Conservation (phyloP, 257 asterid genomes). For the Fraxinus excelsior region DNA sequence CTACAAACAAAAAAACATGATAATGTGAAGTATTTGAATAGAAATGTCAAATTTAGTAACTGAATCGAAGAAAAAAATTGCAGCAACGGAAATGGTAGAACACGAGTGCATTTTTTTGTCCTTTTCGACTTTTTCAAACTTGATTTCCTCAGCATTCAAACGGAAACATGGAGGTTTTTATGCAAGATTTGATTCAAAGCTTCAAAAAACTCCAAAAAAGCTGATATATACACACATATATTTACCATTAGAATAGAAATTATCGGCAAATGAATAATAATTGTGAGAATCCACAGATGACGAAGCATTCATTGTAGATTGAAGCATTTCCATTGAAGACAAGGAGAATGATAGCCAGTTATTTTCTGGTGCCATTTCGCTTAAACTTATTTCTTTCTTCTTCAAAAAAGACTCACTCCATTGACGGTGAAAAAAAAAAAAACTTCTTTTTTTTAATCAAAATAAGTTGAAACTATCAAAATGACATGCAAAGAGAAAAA, state of each 20-base stretch:
- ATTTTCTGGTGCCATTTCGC: conserved; percentile 69
- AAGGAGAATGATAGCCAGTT: conserved; percentile 88
- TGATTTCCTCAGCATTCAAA: conserved; percentile 53
- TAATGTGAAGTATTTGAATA: neutral
- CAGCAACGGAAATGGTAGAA: conserved; percentile 36
- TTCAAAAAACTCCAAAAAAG: conserved; percentile 10
- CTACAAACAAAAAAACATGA: neutral
- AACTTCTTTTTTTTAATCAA: neutral
- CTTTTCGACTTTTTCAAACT: conserved; percentile 44
- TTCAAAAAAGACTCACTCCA: neutral
- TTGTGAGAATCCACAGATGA: conserved; percentile 48
- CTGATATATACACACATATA: neutral
- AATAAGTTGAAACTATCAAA: neutral
- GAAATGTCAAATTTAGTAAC: neutral
- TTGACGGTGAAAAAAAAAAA: neutral
- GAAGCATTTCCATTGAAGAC: conserved; percentile 80
- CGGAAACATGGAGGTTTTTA: conserved; percentile 43
- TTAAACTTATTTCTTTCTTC: neutral
- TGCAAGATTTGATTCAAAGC: neutral
- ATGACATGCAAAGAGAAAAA: conserved; percentile 35
- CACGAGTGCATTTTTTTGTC: conserved; percentile 56
- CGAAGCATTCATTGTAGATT: conserved; percentile 28
- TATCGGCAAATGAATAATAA: conserved; percentile 66
- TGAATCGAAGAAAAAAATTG: conserved; percentile 10
- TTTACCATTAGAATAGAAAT: conserved; percentile 69